Conservation (phyloP, 768 basidiomycete genomes). For the Boletus eberwhitei region DNA sequence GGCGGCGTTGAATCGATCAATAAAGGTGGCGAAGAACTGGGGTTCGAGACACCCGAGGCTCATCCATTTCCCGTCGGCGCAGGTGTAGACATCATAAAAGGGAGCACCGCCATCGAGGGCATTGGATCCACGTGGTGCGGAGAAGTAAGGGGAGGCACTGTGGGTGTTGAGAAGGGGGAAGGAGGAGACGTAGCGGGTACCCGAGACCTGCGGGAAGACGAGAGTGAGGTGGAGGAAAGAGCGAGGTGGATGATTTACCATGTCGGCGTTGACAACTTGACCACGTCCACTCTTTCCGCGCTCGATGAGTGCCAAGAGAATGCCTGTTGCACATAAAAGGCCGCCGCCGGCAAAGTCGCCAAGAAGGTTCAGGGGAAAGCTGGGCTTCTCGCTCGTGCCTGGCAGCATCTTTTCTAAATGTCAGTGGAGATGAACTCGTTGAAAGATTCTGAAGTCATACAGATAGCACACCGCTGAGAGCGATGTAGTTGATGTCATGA, state of each 20-base stretch:
- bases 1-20: conserved; percentile 49
- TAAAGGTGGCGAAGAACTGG: conserved; percentile 63
- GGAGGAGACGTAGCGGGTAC: conserved; percentile 71
- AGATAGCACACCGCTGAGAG: conserved; percentile 70
- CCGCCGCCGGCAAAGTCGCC: conserved; percentile 86
- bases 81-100: conserved; percentile 72
- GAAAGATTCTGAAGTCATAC: conserved; percentile 33
- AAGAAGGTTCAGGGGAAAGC: conserved; percentile 71
- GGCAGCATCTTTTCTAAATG: conserved; percentile 55
- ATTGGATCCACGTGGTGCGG: conserved; percentile 51
- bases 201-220: conserved; percentile 59
- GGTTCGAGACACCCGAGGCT: conserved; percentile 75
- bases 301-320: conserved; percentile 72
- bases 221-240: neutral
- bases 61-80: conserved; percentile 72
- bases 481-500: conserved; percentile 84
- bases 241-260: conserved; percentile 45
- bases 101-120: conserved; percentile 75
- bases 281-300: conserved; percentile 62
- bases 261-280: conserved; percentile 72
- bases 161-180: conserved; percentile 57
- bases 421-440: neutral
- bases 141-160: conserved; percentile 35
- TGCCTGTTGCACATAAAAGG: conserved; percentile 64
- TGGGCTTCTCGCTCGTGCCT: conserved; percentile 57